Evolutionary conservation across 768 basidiomycete genomes (phyloP).

Genomic region (Lactifluus subvellereus): DNA sequence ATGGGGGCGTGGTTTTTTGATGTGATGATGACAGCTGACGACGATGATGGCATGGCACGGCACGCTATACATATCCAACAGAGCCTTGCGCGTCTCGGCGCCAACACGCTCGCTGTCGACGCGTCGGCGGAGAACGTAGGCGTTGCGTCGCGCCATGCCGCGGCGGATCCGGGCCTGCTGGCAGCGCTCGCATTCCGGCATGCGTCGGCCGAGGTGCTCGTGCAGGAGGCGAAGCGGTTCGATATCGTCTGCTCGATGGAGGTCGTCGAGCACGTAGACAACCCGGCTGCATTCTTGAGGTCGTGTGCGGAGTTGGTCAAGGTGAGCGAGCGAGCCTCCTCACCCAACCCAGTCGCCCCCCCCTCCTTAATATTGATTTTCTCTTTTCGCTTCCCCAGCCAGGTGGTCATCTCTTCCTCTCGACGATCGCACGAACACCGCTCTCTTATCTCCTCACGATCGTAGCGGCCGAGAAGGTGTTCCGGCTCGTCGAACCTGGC

Average conservation of each 20-base stretch:
- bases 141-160: constrained; percentile 79
- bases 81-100: constrained; percentile 86
- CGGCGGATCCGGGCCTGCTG: constrained; percentile 59
- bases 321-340: constrained; percentile 38
- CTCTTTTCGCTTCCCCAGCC: constrained; percentile 49
- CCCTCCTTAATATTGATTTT: neutral
- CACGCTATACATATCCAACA: constrained; percentile 29
- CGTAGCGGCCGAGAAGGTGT: constrained; percentile 73
- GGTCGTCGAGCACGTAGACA: constrained; percentile 95
- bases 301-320: constrained; percentile 83
- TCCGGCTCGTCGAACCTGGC: constrained; percentile 73
- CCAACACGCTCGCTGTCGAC: constrained; percentile 85
- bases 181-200: constrained; percentile 58
- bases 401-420: constrained; percentile 91
- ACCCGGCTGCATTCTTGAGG: constrained; percentile 77
- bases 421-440: constrained; percentile 86
- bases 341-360: neutral
- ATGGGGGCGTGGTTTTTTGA: too few species aligned
- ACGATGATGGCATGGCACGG: too few species aligned
- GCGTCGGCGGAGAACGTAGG: constrained; percentile 83
- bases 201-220: constrained; percentile 67
- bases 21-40: too few species aligned
- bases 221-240: constrained; percentile 58
- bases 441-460: constrained; percentile 65
- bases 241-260: constrained; percentile 98